Evolutionary conservation across 176 grass and related monocot genomes (phyloP).

Genomic region (Coix lacrymajobi): DNA sequence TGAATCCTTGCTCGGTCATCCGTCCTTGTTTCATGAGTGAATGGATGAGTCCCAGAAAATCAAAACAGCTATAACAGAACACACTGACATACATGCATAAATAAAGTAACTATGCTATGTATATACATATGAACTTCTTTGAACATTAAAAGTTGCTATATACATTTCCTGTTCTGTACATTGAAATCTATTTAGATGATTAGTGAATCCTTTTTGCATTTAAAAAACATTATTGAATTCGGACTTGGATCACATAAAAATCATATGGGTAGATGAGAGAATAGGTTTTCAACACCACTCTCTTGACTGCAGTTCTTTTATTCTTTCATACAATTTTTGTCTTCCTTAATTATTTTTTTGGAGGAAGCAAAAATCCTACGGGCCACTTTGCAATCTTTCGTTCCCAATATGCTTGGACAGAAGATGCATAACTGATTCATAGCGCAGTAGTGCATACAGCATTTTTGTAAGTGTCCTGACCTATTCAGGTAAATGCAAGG

Average conservation of each 20-base stretch:
- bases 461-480: not conserved
- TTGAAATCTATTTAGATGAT: not conserved
- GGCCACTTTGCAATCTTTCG: not conserved
- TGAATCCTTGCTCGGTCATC: not conserved
- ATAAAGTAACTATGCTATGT: not conserved
- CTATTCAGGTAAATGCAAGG: not conserved
- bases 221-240: not conserved
- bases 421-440: not conserved
- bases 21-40: not conserved
- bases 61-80: not conserved
- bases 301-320: not conserved
- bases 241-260: not conserved
- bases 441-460: not conserved
- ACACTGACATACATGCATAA: not conserved
- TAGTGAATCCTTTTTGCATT: not conserved
- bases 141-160: not conserved
- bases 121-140: not conserved
- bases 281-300: not conserved
- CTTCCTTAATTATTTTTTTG: not conserved
- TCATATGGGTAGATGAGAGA: not conserved
- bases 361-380: not conserved
- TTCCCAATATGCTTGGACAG: not conserved
- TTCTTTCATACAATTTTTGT: not conserved
- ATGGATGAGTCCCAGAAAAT: not conserved
- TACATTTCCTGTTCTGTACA: not conserved